Base-by-base conservation (phyloP, 257 asterid species). In the Thymus mandschuricus region DNA sequence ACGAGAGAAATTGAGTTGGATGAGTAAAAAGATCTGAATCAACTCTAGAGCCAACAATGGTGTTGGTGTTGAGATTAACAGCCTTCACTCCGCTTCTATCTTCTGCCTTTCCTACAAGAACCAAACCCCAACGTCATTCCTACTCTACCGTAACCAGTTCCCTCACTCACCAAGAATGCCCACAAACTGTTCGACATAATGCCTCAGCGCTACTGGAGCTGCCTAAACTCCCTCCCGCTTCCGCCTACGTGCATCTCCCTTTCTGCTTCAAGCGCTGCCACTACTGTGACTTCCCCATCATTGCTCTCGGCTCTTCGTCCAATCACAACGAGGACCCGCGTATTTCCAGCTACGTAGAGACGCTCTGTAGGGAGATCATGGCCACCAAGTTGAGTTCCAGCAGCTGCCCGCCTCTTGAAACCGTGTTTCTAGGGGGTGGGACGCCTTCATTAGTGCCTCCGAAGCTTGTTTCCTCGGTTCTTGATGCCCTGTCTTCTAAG, bases 241-340 rank as follows among this genome's bases (percentile, higher is more conserved):
- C 99, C 64, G 99, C 97, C 34, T 94, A 94, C 79, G 45, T 91
- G 31, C 99, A 94, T 83, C 99, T 91, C 76, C 99, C 99, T 2
- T 94, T 94, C 89, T 94, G 99, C 81, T 91, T 97, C 65, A 89
- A 88, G 60, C 96, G 97, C 79, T 94, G 97, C 80, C 95, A 91
- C 82, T 94, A 94, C 82, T 94, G 99, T 70, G 96, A 94, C 81
- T 94, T 94, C 79, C 96, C 97, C 63, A 86, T 94, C 67, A 78
- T 94, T 11, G 99, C 99, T 48, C 92, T 94, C 38, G 97, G 97
- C 68, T 81, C 84, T 27, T 81, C 89, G 10, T 54, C 83, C 83
- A 9, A 28, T 4, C 58, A 55, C 50, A 56, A 70, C 6, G 78
- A 81, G 44, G 96, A 90, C 79, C 94, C 97, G 1, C 90, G 95